Evolutionary conservation across 2,329 filamentous ascomycete genomes (phyloP), one percentile per base, ranked within the genome.

Genomic region (Calonectria hawksworthii): DNA sequence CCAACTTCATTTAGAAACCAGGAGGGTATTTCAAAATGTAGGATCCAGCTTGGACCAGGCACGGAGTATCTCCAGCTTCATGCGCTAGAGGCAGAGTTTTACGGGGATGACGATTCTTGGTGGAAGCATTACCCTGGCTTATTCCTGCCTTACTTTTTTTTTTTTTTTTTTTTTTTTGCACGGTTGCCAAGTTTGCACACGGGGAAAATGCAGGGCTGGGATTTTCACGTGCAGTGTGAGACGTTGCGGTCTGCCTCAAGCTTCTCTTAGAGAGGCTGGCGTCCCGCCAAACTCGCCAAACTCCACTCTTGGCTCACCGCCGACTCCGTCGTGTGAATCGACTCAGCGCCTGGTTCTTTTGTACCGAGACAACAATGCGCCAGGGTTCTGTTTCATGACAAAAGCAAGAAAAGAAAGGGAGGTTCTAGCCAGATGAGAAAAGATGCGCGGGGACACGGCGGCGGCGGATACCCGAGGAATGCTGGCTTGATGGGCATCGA

Each of bases 231-330:
- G 72, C 52, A 18, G 68, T 21, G 26, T 14, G 23, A 34, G 34
- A 63, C 23, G 56, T 61, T 36, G 68, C 30, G 34, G 54, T 73
- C 47, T 59, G 64, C 66, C 64, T 36, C 47, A 63, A 64, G 10
- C 67, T 50, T 59, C 50, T 54, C 32, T n/a, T 32, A 16, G 36
- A 41, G 73, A 32, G 65, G 73, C 26, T 66, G 68, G 65, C 18
- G 26, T 65, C 41, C 32, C 52, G 47, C 54, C 68, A 38, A 66
- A 36, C 32, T 36, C 18, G 11, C 56, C 63, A 54, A 51, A 59
- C 64, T 66, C 54, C 54, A 66, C 64, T 64, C 50, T 36, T 36
- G 50, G 34, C 61, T 76, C 74, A 76, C 74, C 74, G 74, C 74
- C 51, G 72, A 67, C 47, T 63, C 26, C 36, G 56, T 26, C 3